A percentile compares a stretch with the other conserved stretches of the same genome.
These are phyloP conservation scores for Phytophthora pinifolia DNA, from an alignment of 352 stramenopile species.

Conservation along the genomic window DNA sequence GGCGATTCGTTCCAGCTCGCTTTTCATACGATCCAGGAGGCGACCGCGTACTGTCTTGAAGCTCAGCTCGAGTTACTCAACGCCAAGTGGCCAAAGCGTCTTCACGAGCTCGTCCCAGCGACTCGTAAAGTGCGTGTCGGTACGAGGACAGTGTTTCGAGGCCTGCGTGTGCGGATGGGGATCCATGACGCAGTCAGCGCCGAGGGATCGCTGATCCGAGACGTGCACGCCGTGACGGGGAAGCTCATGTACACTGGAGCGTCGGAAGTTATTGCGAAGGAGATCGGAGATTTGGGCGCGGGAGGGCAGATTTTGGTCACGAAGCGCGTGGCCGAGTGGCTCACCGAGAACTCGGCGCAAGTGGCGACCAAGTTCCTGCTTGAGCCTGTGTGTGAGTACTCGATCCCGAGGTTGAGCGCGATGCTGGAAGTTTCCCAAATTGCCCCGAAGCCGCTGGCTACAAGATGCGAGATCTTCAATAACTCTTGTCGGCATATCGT, in stretches of 20 bases:
- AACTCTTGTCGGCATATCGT: too few species aligned
- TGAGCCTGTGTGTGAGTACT: conserved; percentile 30
- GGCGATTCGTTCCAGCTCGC: conserved; percentile 67
- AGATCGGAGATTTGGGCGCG: conserved; percentile 45
- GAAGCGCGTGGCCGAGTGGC: conserved; percentile 40
- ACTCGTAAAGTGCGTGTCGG: conserved; percentile 34
- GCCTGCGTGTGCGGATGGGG: conserved; percentile 50
- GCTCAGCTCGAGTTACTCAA: conserved; percentile 44
- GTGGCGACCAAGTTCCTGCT: conserved; percentile 27
- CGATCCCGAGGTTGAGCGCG: conserved; percentile 30
- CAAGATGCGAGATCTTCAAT: conserved; percentile 13
- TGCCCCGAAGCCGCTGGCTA: conserved; percentile 23
- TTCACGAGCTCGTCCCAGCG: conserved; percentile 40
- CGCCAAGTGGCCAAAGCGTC: conserved; percentile 53
- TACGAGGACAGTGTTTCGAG: conserved; percentile 35
- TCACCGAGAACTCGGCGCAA: conserved; percentile 21
- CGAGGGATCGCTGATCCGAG: conserved; percentile 32
- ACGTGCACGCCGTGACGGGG: conserved; percentile 44
- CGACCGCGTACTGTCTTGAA: conserved; percentile 49
- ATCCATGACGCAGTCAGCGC: conserved; percentile 38
- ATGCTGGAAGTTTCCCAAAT: conserved; percentile 40
- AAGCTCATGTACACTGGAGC: conserved; percentile 47
- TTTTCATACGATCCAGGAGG: conserved; percentile 58
- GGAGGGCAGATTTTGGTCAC: conserved; percentile 60
- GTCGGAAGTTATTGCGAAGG: conserved; percentile 49